phyloP scores from a whole-genome alignment of 495 filamentous ascomycete genomes.

The Apodospora peruviana region DNA sequence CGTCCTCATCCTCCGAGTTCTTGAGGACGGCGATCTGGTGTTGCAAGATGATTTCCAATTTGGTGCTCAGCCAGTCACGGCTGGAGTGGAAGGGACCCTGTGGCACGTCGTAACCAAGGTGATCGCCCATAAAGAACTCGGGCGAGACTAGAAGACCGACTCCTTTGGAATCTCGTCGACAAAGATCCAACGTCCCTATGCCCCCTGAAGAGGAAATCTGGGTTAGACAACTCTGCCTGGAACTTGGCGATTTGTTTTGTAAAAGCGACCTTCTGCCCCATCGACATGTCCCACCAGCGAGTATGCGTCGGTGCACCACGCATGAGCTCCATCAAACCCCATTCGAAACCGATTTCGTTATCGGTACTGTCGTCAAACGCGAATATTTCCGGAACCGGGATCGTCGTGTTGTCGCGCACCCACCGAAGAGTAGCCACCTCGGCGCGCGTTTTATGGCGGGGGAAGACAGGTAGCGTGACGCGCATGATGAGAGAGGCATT shows the following conservation, averaged over 20 bases:
- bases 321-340: conserved; percentile 40
- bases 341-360: conserved; percentile 41
- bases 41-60: too few relatives aligned
- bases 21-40: too few relatives aligned
- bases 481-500: not conserved
- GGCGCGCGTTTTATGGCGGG: not conserved
- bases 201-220: too few relatives aligned
- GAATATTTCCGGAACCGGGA: conserved; percentile 37
- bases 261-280: conserved; percentile 29
- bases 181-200: too few relatives aligned
- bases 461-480: not conserved
- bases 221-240: conserved; percentile 17
- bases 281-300: conserved; percentile 32
- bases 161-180: too few relatives aligned
- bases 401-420: conserved; percentile 23
- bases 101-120: too few relatives aligned
- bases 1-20: too few relatives aligned
- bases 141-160: too few relatives aligned
- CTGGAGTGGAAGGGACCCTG: too few relatives aligned
- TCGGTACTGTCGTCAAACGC: conserved; percentile 29
- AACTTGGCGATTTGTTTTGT: conserved; percentile 30
- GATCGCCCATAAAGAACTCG: too few relatives aligned
- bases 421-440: conserved; percentile 31
- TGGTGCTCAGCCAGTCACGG: too few relatives aligned
- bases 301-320: conserved; percentile 31